These are phyloP conservation scores for Fraxinus latifolia DNA, from an alignment of 305 asterid species.

Conservation along the genomic window DNA sequence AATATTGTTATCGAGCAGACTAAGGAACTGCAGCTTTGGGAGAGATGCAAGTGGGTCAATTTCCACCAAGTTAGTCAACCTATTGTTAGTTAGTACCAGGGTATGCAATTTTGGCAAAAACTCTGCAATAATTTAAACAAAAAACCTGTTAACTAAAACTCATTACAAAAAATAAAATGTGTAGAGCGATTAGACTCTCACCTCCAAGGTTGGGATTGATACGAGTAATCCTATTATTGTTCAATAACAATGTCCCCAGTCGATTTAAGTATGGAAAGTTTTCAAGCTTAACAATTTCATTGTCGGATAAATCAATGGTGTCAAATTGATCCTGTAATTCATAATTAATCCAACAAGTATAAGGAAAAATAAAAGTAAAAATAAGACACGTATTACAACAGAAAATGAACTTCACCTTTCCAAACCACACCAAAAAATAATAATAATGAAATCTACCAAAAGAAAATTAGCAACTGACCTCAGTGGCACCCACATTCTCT, in stretches of 20 bases:
- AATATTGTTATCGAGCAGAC: constrained; percentile 83
- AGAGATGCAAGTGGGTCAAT: constrained; percentile 91
- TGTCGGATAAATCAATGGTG: constrained; percentile 91
- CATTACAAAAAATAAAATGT: not conserved
- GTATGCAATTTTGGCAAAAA: constrained; percentile 88
- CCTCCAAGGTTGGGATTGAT: constrained; percentile 91
- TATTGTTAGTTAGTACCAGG: constrained; percentile 83
- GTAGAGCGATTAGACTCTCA: constrained; percentile 23
- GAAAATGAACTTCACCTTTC: not conserved
- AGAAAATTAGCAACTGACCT: constrained; percentile 40
- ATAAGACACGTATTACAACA: not conserved
- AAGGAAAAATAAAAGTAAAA: not conserved
- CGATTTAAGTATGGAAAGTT: constrained; percentile 76
- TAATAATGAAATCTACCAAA: not conserved
- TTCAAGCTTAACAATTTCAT: constrained; percentile 97
- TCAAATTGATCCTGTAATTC: constrained; percentile 83
- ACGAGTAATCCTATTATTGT: constrained; percentile 91
- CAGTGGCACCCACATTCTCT: constrained; percentile 93
- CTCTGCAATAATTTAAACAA: constrained; percentile 50
- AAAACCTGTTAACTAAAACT: not conserved
- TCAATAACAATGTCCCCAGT: constrained; percentile 83
- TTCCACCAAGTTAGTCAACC: constrained; percentile 87
- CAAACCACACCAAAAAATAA: too few species aligned
- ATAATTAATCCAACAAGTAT: not conserved
- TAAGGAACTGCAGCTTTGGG: constrained; percentile 86